Base-by-base conservation (phyloP, 257 asterid genomes). In the Nicotiana obtusifolia region DNA sequence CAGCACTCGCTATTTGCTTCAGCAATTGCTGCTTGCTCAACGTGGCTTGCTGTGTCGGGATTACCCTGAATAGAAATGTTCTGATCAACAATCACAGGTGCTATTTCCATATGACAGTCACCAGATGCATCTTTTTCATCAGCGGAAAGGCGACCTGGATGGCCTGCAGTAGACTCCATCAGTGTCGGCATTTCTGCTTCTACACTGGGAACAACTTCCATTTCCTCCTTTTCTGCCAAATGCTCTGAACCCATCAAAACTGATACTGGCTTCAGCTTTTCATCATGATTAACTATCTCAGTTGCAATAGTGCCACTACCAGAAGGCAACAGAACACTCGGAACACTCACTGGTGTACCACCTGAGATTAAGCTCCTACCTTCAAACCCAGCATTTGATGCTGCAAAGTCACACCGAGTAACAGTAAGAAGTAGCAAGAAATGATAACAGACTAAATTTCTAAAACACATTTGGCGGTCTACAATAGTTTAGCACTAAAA, bases 331-430 rank as follows among this genome's bases (percentile, higher is more conserved):
- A 65, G 75, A 56, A 26, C 60, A 77, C 30, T 54, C 79, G 71
- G 75, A 56, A 26, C 53, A 77, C 30, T 54, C 79, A 66, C 61
- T 57, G 80, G 44, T 28, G 30, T 83, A 7, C 82, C 61, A 30
- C 86, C 84, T 79, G 88, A 83, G 71, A 80, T 52, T 78, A 81
- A 24, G 73, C 75, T 86, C 73, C 84, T 56, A 65, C 54, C 90
- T 82, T 87, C 90, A 82, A 80, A 88, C 82, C 64, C 89, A 67
- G 84, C 62, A 82, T 87, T 84, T 86, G 88, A 83, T 69, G 77
- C 98, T 93, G 91, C 84, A 87, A 84, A 77, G 82, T 47, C 86
- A 81, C 73, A 47, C n/a, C 65, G 81, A 52, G 56, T 54, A 79
- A 59, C 81, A 60, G 44, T 61, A 47, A 28, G 67, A 54, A 56